Evolutionary conservation across 768 basidiomycete genomes (phyloP).

Genomic region (Xerocomus spinulosus): DNA sequence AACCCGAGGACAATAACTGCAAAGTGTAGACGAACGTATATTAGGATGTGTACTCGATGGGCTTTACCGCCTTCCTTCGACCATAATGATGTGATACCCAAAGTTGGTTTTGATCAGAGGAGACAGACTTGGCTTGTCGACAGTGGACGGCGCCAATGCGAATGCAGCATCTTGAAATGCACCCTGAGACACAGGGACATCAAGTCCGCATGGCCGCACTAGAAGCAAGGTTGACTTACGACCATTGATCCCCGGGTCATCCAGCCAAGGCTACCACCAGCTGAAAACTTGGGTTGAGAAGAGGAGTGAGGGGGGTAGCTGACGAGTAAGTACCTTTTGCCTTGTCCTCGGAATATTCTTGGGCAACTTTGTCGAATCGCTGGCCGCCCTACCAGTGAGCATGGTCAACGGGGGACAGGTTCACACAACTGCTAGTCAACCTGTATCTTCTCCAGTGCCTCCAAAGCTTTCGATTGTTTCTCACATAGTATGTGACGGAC

Average conservation of each 20-base stretch:
- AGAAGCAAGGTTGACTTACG: slow-evolving; percentile 34
- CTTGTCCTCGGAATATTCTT: slow-evolving; percentile 89
- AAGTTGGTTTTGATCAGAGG: slow-evolving; percentile 76
- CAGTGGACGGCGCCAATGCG: slow-evolving; percentile 69
- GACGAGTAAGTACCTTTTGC: slow-evolving; percentile 56
- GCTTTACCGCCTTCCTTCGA: slow-evolving; percentile 66
- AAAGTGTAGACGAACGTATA: slow-evolving; percentile 14
- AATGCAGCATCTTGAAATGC: slow-evolving; percentile 89
- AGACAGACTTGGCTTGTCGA: slow-evolving; percentile 72
- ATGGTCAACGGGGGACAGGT: neutral
- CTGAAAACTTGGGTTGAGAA: slow-evolving; percentile 33
- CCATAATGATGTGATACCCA: slow-evolving; percentile 91
- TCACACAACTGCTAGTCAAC: slow-evolving; percentile 35
- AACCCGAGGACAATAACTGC: neutral
- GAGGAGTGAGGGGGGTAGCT: slow-evolving; percentile 1
- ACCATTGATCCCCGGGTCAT: slow-evolving; percentile 85
- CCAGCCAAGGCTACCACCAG: slow-evolving; percentile 84
- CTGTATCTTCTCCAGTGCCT: slow-evolving; percentile 77
- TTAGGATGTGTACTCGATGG: slow-evolving; percentile 17
- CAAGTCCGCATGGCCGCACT: neutral
- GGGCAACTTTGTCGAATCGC: slow-evolving; percentile 83
- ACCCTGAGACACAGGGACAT: slow-evolving; percentile 35
- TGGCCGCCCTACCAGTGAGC: slow-evolving; percentile 55
- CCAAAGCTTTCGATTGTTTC: slow-evolving; percentile 75
- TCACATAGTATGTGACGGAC: slow-evolving; percentile 88